Conservation (phyloP, 108 stramenopile species). For the Mediolabrus comicus region DNA sequence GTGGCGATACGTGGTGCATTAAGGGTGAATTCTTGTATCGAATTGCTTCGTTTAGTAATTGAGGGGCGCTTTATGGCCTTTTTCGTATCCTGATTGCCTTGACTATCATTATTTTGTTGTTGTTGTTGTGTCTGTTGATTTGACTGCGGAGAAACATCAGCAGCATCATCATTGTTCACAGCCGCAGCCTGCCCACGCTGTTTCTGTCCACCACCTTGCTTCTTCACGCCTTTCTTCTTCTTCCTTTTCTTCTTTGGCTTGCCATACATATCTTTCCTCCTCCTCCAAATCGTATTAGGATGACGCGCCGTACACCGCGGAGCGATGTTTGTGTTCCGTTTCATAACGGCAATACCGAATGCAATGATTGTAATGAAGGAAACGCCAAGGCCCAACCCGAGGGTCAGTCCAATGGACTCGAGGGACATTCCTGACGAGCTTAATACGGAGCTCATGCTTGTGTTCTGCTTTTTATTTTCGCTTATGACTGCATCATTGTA, state of each 20-base stretch:
- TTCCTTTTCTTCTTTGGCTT: background rate
- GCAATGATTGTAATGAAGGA: slow-evolving; percentile 33
- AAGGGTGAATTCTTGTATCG: background rate
- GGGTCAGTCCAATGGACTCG: slow-evolving; percentile 51
- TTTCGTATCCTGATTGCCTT: background rate
- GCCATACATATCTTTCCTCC: slow-evolving; percentile 15
- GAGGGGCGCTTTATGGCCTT: background rate
- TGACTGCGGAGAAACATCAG: too few species aligned
- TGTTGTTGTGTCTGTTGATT: slow-evolving; percentile 1
- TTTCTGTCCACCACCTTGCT: background rate
- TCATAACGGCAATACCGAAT: slow-evolving; percentile 58
- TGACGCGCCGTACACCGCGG: slow-evolving; percentile 72
- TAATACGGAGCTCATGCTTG: background rate
- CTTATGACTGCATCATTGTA: background rate
- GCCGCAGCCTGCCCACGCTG: too few species aligned
- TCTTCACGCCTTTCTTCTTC: background rate
- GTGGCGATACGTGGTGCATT: slow-evolving; percentile 5
- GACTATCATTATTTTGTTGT: background rate
- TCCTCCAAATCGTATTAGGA: slow-evolving; percentile 56
- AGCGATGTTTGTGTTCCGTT: slow-evolving; percentile 52
- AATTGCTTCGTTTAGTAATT: background rate
- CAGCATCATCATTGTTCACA: too few species aligned
- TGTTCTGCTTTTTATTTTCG: background rate
- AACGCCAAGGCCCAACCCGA: slow-evolving; percentile 29
- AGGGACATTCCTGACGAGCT: slow-evolving; percentile 30